Conservation (phyloP, 768 basidiomycete species). For the Paxillus rubicundulus region DNA sequence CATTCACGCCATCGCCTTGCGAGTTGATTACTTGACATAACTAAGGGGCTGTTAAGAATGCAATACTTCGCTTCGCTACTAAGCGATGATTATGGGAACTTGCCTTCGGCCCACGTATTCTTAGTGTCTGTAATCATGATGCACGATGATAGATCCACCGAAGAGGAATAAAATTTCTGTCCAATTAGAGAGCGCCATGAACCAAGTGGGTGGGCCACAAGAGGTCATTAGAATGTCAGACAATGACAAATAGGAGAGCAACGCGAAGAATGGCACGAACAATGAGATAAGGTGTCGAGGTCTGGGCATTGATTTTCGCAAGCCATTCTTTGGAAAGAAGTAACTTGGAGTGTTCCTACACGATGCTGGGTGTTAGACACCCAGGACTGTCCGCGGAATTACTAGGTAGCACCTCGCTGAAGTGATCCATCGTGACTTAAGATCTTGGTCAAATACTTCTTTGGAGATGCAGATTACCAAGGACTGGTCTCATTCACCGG, state of each 20-base stretch:
- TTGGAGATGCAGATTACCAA: neutral
- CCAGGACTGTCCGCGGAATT: neutral
- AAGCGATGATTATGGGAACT: constrained; percentile 13
- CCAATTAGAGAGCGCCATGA: constrained; percentile 2
- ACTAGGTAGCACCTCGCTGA: constrained; percentile 40
- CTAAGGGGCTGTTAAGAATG: constrained; percentile 33
- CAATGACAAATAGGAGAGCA: constrained; percentile 7
- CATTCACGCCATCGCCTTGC: constrained; percentile 69
- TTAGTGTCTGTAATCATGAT: constrained; percentile 74
- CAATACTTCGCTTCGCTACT: constrained; percentile 17
- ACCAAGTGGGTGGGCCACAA: neutral
- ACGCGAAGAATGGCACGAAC: constrained; percentile 42
- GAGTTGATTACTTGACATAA: constrained; percentile 53
- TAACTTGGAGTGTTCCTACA: constrained; percentile 53
- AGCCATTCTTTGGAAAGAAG: constrained; percentile 74
- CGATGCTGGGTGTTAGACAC: neutral
- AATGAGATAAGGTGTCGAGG: constrained; percentile 67
- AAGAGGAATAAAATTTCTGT: constrained; percentile 65
- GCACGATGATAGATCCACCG: constrained; percentile 54
- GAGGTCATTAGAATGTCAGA: constrained; percentile 3
- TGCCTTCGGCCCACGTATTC: constrained; percentile 74
- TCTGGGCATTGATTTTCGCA: constrained; percentile 57
- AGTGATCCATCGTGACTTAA: constrained; percentile 40
- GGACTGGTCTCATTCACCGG: too few species aligned
- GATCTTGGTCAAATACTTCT: neutral